Evolutionary conservation across 352 stramenopile genomes (phyloP).

Genomic region (Phytophthora sansomeana): DNA sequence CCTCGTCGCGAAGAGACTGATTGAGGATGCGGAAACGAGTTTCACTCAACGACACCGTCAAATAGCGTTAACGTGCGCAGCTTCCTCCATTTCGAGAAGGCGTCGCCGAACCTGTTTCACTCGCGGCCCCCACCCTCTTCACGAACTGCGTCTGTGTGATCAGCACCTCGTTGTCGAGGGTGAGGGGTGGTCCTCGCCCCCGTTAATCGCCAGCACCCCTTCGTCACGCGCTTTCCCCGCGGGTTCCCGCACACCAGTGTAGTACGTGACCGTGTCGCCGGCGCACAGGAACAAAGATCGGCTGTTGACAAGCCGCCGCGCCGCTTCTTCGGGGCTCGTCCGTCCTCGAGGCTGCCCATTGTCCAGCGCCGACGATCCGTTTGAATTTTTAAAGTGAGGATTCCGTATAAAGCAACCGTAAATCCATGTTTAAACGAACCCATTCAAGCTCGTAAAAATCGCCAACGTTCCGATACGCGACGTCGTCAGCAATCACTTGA

Average conservation of each 20-base stretch:
- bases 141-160: constrained; percentile 4
- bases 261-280: neutral
- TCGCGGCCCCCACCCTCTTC: neutral
- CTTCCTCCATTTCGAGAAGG: neutral
- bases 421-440: no score
- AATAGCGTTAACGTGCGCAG: neutral
- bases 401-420: neutral
- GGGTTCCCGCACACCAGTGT: neutral
- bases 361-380: neutral
- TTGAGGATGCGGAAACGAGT: neutral
- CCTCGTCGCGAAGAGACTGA: constrained; percentile 1
- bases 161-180: neutral
- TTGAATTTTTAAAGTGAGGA: neutral
- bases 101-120: neutral
- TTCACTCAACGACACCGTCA: neutral
- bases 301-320: neutral
- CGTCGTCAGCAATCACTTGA: neutral
- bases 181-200: neutral
- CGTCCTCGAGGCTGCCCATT: neutral
- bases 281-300: neutral
- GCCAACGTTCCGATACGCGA: neutral
- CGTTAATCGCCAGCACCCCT: constrained; percentile 2
- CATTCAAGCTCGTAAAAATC: neutral
- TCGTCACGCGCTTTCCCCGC: neutral
- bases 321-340: neutral